Conservation (phyloP, 2,329 filamentous ascomycete species). For the Akanthomyces muscarius region DNA sequence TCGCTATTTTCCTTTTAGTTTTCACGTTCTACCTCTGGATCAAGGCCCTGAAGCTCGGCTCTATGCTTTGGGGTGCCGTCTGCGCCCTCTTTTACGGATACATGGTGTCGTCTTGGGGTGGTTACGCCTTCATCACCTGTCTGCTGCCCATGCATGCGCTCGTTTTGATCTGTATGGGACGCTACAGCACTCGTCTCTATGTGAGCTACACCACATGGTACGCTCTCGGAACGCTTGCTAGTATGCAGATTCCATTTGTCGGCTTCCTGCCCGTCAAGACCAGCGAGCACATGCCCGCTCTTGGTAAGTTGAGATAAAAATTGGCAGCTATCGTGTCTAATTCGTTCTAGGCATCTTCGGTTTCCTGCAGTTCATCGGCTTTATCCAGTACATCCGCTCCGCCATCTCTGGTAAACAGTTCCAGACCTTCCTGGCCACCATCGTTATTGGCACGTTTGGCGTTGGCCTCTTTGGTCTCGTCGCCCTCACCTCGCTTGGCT, state of each 20-base stretch:
- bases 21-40: conserved; percentile 99
- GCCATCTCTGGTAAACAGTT: conserved; percentile 91
- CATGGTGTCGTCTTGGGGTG: conserved; percentile 99
- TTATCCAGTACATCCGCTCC: conserved; percentile 85
- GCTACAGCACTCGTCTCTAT: conserved; percentile 90
- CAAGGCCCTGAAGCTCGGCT: conserved; percentile 94
- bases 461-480: conserved; percentile 72
- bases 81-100: conserved; percentile 98
- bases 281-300: conserved; percentile 96
- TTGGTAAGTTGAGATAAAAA: conserved; percentile 56
- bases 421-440: conserved; percentile 76
- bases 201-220: conserved; percentile 99
- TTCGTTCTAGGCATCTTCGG: conserved; percentile 77
- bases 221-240: conserved; percentile 88
- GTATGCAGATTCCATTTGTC: conserved; percentile 99
- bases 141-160: conserved; percentile 91
- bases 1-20: conserved; percentile 96
- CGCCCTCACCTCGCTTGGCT: conserved; percentile 80
- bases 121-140: conserved; percentile 99
- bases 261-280: conserved; percentile 94
- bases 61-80: conserved; percentile 92
- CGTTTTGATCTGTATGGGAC: conserved; percentile 91
- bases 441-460: conserved; percentile 70
- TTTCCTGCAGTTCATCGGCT: conserved; percentile 86
- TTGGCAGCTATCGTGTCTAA: background rate